Percentiles rank a stretch among this genome's conserved stretches.
Conservation (phyloP, 2,329 filamentous ascomycete genomes). For the Colletotrichum sp. region DNA sequence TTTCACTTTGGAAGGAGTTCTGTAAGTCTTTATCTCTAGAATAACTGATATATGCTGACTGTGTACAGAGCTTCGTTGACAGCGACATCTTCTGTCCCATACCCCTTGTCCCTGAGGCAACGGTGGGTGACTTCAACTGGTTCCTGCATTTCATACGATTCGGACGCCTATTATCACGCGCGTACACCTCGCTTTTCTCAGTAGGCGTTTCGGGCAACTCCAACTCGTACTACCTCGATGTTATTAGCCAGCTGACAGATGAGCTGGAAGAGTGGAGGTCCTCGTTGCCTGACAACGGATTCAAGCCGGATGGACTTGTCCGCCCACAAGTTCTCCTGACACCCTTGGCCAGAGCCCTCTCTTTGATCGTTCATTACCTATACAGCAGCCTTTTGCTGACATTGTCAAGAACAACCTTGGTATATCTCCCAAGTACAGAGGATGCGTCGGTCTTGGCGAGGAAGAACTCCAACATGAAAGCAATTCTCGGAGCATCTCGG, state of each 20-base stretch:
- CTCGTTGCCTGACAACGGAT: constrained; percentile 26
- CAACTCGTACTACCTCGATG: constrained; percentile 27
- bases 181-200: constrained; percentile 32
- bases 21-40: background rate
- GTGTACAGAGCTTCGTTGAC: constrained; percentile 35
- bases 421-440: constrained; percentile 9
- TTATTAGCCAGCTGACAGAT: constrained; percentile 28
- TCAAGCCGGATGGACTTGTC: constrained; percentile 15
- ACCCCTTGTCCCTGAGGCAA: constrained; percentile 26
- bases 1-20: constrained; percentile 35
- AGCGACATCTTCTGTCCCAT: constrained; percentile 35
- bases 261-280: constrained; percentile 33
- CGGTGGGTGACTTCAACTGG: constrained; percentile 29
- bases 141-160: constrained; percentile 29
- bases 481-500: constrained; percentile 26
- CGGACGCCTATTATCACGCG: constrained; percentile 30
- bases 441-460: constrained; percentile 2
- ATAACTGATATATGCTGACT: accelerated
- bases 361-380: constrained; percentile 28
- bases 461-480: constrained; percentile 22
- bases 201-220: constrained; percentile 29
- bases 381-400: constrained; percentile 32
- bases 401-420: constrained; percentile 29
- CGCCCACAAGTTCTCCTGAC: constrained; percentile 14
- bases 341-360: background rate